Percentiles rank a stretch among this genome's conserved stretches.
These are phyloP conservation scores for Trypanosoma rangeli DNA, from an alignment of 208 protist species.

Conservation along the genomic window DNA sequence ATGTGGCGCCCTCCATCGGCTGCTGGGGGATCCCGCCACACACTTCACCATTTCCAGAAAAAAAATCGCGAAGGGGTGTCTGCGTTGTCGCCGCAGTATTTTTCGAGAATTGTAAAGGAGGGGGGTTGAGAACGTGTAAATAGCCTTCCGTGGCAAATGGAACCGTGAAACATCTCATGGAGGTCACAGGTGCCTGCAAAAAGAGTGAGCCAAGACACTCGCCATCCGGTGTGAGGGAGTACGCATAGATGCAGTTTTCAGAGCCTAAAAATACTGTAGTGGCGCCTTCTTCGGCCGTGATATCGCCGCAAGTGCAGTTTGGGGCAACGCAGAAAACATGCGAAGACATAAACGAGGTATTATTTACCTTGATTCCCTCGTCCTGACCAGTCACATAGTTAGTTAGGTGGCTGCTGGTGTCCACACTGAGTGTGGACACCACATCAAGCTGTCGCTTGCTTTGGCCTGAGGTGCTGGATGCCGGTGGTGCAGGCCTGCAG, in stretches of 20 bases:
- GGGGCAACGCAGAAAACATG: conserved; percentile 70
- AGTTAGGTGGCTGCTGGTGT: background rate
- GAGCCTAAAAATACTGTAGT: conserved; percentile 72
- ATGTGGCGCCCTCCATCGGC: background rate
- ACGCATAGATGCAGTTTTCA: conserved; percentile 81
- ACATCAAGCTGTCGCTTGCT: background rate
- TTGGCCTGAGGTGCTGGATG: background rate
- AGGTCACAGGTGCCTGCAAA: conserved; percentile 72
- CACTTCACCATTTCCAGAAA: background rate
- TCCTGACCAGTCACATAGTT: background rate
- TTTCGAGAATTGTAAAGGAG: background rate
- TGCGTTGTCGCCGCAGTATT: background rate
- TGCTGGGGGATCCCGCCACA: background rate
- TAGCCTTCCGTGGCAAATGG: conserved; percentile 18
- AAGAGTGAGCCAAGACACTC: conserved; percentile 70
- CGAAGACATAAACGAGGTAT: background rate
- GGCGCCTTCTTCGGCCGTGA: conserved; percentile 35
- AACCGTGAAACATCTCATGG: conserved; percentile 62
- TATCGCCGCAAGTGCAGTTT: conserved; percentile 79
- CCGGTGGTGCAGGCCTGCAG: background rate
- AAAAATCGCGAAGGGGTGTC: background rate
- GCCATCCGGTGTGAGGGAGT: conserved; percentile 45
- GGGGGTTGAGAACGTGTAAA: conserved; percentile 2
- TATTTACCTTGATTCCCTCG: background rate
- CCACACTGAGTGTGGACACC: background rate